Percentiles rank a stretch among this genome's conserved stretches.
Evolutionary conservation across 2,329 filamentous ascomycete species (phyloP).

Genomic region (Penicillium italicum): DNA sequence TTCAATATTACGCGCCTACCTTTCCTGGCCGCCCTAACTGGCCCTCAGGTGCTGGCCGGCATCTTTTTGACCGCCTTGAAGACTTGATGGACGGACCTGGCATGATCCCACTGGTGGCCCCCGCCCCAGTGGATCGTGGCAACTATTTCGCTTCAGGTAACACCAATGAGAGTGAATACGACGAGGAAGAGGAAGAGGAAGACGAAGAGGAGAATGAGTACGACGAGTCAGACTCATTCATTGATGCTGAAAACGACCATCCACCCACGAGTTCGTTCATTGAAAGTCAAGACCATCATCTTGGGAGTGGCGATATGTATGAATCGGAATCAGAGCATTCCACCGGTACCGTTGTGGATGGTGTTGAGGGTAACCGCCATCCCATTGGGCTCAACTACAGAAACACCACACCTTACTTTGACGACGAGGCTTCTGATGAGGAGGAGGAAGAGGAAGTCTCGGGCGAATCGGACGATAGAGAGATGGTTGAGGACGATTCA

Average conservation of each 20-base stretch:
- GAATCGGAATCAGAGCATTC: constrained; percentile 33
- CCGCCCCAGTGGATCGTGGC: not conserved
- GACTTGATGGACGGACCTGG: not conserved
- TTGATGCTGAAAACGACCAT: constrained; percentile 30
- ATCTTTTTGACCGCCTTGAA: constrained; percentile 10
- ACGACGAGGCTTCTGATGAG: constrained; percentile 8
- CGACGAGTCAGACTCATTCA: constrained; percentile 35
- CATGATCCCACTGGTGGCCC: not conserved
- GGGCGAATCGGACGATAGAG: constrained; percentile 17
- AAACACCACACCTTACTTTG: constrained; percentile 2
- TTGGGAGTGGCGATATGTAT: constrained; percentile 11
- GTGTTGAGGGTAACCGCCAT: constrained; percentile 6
- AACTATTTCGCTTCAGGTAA: not conserved
- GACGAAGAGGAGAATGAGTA: constrained; percentile 30
- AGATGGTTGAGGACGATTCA: constrained; percentile 5
- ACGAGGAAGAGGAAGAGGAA: constrained; percentile 19
- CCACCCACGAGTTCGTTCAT: constrained; percentile 4
- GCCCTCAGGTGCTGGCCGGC: not conserved
- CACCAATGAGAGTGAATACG: constrained; percentile 17
- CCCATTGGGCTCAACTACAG: constrained; percentile 7
- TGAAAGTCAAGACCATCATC: not conserved
- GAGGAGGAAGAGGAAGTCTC: constrained; percentile 7
- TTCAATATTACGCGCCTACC: not conserved
- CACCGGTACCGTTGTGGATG: constrained; percentile 35
- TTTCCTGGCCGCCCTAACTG: not conserved